These are phyloP conservation scores for Cenococcum geophilum DNA, from an alignment of 495 filamentous ascomycete species.

Conservation along the genomic window DNA sequence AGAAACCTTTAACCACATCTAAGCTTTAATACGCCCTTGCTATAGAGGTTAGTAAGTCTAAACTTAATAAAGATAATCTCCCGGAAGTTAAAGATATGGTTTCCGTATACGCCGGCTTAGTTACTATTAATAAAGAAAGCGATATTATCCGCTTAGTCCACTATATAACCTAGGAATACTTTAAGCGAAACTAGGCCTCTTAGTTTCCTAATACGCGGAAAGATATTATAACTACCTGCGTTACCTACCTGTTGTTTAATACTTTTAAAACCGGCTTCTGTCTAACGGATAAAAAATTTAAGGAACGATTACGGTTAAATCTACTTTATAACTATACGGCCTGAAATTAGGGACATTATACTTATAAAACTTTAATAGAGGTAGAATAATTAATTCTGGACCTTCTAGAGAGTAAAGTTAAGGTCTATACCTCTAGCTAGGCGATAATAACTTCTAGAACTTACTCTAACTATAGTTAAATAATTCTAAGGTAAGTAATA, in stretches of 20 bases:
- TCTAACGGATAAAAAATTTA: conserved; percentile 30
- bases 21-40: too few relatives aligned
- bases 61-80: too few relatives aligned
- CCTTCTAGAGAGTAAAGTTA: not conserved
- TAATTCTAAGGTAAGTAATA: not conserved
- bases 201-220: conserved; percentile 40
- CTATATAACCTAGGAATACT: conserved; percentile 51
- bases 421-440: not conserved
- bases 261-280: conserved; percentile 35
- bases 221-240: conserved; percentile 39
- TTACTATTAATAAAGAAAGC: not conserved
- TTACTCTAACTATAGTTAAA: not conserved
- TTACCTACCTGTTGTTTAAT: conserved; percentile 44
- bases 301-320: conserved; percentile 31
- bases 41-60: too few relatives aligned
- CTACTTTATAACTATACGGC: conserved; percentile 43
- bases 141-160: conserved; percentile 47
- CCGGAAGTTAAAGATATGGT: too few relatives aligned
- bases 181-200: conserved; percentile 36
- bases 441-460: not conserved
- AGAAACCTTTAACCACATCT: too few relatives aligned
- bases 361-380: not conserved
- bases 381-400: not conserved
- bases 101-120: too few relatives aligned
- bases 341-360: conserved; percentile 45